These are phyloP conservation scores for Psilocybe azurescens DNA, from an alignment of 768 basidiomycete genomes.

Conservation along the genomic window DNA sequence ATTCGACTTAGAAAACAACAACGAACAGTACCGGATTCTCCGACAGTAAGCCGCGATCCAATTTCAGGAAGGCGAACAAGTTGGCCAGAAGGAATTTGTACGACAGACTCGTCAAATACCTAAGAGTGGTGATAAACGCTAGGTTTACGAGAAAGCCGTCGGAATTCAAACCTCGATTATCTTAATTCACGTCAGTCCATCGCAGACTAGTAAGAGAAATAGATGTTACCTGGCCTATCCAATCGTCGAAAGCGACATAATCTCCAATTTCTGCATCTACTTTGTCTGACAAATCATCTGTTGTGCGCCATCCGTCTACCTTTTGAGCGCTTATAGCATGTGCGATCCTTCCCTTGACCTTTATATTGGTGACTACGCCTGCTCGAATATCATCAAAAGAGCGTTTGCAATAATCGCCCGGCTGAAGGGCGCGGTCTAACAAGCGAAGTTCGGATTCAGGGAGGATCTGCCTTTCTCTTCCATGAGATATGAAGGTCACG, in stretches of 20 bases:
- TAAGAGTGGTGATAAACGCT: conserved; percentile 32
- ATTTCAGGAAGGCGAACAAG: conserved; percentile 81
- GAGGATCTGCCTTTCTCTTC: conserved; percentile 68
- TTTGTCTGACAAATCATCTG: conserved; percentile 60
- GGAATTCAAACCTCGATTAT: conserved; percentile 17
- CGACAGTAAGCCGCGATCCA: conserved; percentile 74
- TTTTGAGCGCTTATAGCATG: conserved; percentile 73
- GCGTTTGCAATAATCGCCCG: conserved; percentile 84
- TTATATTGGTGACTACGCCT: conserved; percentile 72
- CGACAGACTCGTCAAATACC: conserved; percentile 85
- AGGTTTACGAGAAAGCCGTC: background rate
- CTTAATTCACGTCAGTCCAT: background rate
- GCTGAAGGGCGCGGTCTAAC: conserved; percentile 77
- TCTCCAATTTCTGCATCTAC: conserved; percentile 76
- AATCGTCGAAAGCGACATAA: conserved; percentile 82
- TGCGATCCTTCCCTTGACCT: conserved; percentile 68
- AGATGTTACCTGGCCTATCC: conserved; percentile 83
- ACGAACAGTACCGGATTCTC: conserved; percentile 76
- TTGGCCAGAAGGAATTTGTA: conserved; percentile 67
- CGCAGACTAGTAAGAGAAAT: background rate
- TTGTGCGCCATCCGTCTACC: conserved; percentile 66
- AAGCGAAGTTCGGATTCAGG: conserved; percentile 71
- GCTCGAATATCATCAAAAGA: conserved; percentile 74
- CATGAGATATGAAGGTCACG: conserved; percentile 65
- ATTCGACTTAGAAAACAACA: background rate